Evolutionary conservation across 345 rosid genomes (phyloP), one percentile per base, ranked within the genome.

Genomic region (Clausena lansium): DNA sequence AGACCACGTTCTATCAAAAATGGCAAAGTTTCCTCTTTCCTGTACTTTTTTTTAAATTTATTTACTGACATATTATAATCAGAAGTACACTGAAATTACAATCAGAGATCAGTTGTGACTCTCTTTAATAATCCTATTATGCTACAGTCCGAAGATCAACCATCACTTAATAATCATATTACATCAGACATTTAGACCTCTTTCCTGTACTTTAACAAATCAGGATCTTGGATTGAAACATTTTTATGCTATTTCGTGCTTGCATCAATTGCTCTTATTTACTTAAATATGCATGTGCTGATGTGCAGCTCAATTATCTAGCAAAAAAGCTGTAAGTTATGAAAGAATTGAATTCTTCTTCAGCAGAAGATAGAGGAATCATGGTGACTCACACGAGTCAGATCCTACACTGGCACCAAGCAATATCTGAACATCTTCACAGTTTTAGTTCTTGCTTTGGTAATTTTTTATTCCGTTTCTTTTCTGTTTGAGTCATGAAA

Each of bases 361-460:
- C 91, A n/a, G 60, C 83, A 72, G 94, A 92, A 67, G 90, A 83
- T 80, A 80, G 71, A 5, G 98, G 99, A 79, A 70, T 90, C 75
- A 78, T 94, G 73, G 87, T 92, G 32, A 78, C 83, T 41, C 77
- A 74, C 79, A 83, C 92, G n/a, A 83, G 74, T 55, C 79, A 78
- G 57, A 79, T 87, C 25, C 89, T 94, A 80, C 83, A 78, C 32
- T 91, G 94, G 98, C 71, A 94, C 74, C 75, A 73, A 95, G 2
- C 98, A 94, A 71, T 92, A 87, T 81, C 73, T 96, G 89, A 96
- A 94, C 82, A 94, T 94, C 85, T 83, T 96, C 65, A 92, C 97
- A 8, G 90, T 96, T 80, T 87, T 96, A 81, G 84, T 92, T 74
- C 97, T 96, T 80, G 99, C 98, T 81, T 96, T 97, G 84, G 99